Conservation (phyloP, 768 basidiomycete genomes). For the Phanerochaete carnosa region DNA sequence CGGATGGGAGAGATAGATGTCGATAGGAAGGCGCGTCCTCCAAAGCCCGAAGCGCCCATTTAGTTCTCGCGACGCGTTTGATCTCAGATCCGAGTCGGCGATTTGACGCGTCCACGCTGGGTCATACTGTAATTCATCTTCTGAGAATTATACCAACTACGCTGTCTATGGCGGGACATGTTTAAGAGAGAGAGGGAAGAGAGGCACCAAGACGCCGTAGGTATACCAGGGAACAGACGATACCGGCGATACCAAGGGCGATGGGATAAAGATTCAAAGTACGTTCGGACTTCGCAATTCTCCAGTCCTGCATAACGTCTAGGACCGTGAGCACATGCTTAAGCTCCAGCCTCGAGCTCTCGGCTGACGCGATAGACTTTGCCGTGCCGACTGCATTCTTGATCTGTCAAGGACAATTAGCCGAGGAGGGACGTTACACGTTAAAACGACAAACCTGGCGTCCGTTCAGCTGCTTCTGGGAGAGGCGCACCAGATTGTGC, state of each 20-base stretch:
- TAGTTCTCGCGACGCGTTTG: too few species aligned
- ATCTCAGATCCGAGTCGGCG: too few species aligned
- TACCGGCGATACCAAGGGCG: not conserved
- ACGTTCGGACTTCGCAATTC: not conserved
- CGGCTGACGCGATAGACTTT: not conserved
- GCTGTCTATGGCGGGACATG: too few species aligned
- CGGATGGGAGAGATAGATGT: too few species aligned
- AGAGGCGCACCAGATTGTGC: slow-evolving; percentile 20
- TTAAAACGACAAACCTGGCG: slow-evolving; percentile 21
- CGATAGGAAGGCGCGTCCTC: too few species aligned
- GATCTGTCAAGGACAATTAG: not conserved
- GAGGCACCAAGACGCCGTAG: not conserved
- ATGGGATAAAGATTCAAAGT: not conserved
- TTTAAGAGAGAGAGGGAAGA: too few species aligned
- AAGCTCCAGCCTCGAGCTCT: not conserved
- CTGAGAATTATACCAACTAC: too few species aligned
- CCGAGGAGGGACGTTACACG: not conserved
- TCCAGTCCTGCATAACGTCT: slow-evolving; percentile 7
- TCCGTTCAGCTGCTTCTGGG: slow-evolving; percentile 24
- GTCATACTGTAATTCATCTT: too few species aligned
- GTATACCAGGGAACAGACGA: not conserved
- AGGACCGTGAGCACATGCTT: not conserved
- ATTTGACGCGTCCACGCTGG: too few species aligned
- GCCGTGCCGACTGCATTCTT: slow-evolving; percentile 8
- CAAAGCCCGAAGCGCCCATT: too few species aligned